These are phyloP conservation scores for Sonneratia caseolaris DNA, from an alignment of 345 rosid genomes.

Conservation along the genomic window DNA sequence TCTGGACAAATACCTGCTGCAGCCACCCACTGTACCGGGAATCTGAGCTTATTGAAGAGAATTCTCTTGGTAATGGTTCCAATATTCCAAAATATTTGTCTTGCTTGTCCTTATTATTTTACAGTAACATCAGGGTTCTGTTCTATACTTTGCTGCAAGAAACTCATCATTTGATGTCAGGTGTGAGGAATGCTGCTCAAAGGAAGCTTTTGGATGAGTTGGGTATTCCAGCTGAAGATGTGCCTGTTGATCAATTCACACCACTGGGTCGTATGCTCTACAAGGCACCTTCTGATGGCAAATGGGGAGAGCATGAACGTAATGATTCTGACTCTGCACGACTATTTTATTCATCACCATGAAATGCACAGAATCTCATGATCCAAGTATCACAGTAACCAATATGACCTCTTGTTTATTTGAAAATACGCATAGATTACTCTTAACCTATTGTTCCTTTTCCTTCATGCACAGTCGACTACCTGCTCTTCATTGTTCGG, in stretches of 20 bases:
- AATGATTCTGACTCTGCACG: slow-evolving; percentile 10
- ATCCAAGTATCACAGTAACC: not conserved
- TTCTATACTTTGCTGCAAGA: not conserved
- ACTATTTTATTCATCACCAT: too few relatives aligned
- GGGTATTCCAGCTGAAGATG: slow-evolving; percentile 82
- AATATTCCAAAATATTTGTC: not conserved
- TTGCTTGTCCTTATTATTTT: not conserved
- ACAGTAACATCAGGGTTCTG: not conserved
- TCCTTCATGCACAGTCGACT: slow-evolving; percentile 51
- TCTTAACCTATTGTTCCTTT: not conserved
- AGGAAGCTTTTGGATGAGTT: slow-evolving; percentile 96
- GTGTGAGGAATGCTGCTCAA: slow-evolving; percentile 95
- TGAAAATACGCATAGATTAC: not conserved
- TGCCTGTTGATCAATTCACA: slow-evolving; percentile 76
- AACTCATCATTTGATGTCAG: slow-evolving; percentile 22
- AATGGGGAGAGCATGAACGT: slow-evolving; percentile 99
- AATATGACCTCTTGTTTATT: not conserved
- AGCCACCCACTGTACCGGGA: slow-evolving; percentile 94
- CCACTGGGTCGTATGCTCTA: slow-evolving; percentile 70
- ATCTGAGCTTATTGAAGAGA: slow-evolving; percentile 69
- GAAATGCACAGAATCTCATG: too few relatives aligned
- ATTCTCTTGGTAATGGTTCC: slow-evolving; percentile 41
- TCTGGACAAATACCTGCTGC: slow-evolving; percentile 98
- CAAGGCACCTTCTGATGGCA: slow-evolving; percentile 97
- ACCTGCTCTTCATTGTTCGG: slow-evolving; percentile 71